Evolutionary conservation across 2,329 filamentous ascomycete genomes (phyloP).

Genomic region (Hypoxylon sp.): DNA sequence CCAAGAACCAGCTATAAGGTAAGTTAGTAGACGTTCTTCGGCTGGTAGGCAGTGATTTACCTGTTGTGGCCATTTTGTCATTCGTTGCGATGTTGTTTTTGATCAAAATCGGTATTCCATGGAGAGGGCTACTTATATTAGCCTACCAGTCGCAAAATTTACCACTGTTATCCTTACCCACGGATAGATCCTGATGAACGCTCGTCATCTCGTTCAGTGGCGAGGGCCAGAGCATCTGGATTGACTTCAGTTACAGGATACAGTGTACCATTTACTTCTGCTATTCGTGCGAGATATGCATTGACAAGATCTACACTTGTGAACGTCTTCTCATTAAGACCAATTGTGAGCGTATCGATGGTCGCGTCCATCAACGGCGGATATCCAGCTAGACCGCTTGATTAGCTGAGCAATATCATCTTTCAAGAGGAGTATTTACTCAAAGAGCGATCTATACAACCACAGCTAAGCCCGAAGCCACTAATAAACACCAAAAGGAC

Average conservation of each 20-base stretch:
- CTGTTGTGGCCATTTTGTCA: slow-evolving; percentile 68
- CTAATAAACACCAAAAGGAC: background rate
- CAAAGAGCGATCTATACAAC: background rate
- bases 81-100: slow-evolving; percentile 76
- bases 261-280: slow-evolving; percentile 52
- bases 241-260: slow-evolving; percentile 55
- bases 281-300: slow-evolving; percentile 53
- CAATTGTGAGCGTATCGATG: slow-evolving; percentile 45
- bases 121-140: slow-evolving; percentile 59
- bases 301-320: slow-evolving; percentile 51
- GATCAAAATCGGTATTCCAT: slow-evolving; percentile 74
- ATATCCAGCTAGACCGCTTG: background rate
- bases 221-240: slow-evolving; percentile 56
- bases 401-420: background rate
- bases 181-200: slow-evolving; percentile 20
- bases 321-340: slow-evolving; percentile 46
- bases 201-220: slow-evolving; percentile 53
- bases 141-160: background rate
- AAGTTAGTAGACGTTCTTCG: background rate
- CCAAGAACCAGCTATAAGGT: slow-evolving; percentile 66
- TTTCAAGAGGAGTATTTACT: background rate
- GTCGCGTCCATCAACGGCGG: slow-evolving; percentile 39
- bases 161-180: background rate
- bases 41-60: background rate
- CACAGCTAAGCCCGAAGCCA: background rate